phyloP scores from a whole-genome alignment of 306 rosid species.

The Sphenostylis stenocarpa region DNA sequence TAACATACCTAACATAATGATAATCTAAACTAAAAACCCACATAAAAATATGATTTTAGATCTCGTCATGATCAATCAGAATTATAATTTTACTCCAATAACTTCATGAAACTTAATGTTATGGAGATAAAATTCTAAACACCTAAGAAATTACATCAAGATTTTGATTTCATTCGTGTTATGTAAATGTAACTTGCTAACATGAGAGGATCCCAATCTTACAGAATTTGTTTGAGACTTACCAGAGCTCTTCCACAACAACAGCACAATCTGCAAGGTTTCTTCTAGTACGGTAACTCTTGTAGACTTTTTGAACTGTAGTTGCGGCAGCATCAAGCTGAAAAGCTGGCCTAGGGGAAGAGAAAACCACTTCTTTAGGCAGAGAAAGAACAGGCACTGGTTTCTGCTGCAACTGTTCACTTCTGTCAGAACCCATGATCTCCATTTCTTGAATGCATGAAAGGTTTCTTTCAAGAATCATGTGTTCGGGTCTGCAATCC shows the following conservation, averaged over 20 bases:
- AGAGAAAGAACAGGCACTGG: constrained; percentile 64
- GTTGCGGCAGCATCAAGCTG: constrained; percentile 94
- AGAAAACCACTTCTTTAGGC: constrained; percentile 54
- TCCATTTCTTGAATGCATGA: constrained; percentile 38
- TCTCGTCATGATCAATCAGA: not conserved
- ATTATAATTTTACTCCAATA: not conserved
- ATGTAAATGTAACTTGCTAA: not conserved
- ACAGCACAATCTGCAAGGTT: constrained; percentile 99
- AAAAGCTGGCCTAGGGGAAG: constrained; percentile 69
- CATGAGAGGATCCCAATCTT: not conserved
- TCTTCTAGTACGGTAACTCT: constrained; percentile 86
- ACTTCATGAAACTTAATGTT: not conserved
- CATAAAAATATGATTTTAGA: not conserved
- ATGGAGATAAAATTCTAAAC: no score
- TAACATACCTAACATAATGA: not conserved
- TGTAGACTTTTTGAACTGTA: constrained; percentile 83
- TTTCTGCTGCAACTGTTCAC: constrained; percentile 39
- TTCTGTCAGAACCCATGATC: constrained; percentile 21
- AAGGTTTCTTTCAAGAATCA: constrained; percentile 47
- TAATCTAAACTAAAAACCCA: not conserved
- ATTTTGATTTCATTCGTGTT: not conserved
- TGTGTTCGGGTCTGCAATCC: constrained; percentile 59
- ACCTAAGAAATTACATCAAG: not conserved
- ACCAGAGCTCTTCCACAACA: constrained; percentile 93
- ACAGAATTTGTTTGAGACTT: constrained; percentile 19